Base-by-base conservation (phyloP, 164 flowering plant genomes). In the Magnolia officinalis region DNA sequence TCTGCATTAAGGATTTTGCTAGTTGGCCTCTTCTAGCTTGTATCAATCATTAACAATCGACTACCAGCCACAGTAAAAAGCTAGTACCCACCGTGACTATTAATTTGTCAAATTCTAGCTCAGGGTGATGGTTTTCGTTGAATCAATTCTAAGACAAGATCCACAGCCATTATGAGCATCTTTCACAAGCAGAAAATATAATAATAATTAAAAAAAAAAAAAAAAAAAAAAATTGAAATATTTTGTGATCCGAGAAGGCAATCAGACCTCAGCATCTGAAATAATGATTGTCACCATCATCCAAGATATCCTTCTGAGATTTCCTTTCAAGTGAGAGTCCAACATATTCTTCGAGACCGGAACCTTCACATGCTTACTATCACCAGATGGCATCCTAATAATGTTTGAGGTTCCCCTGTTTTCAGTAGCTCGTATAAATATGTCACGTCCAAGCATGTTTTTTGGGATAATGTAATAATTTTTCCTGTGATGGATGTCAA, bases 371-470 rank as follows among this genome's bases (percentile, higher is more conserved):
- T 90, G 85, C 80, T 89, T 91, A 83, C 76, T 84, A 79, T 89
- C 95, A 67, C 97, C 98, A 64, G 97, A 84, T 73, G 94, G 94
- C 98, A 96, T 87, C 84, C 84, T 84, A 24, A 92, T 75, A 58
- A 96, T 80, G 76, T 81, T 82, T 6, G 82, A 69, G 37, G 85
- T 81, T 67, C 96, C 97, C 73, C 81, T 76, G 50, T 78, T 74
- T 83, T 88, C 93, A 79, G 85, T 78, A 63, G 90, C 91, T 78
- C 93, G 86, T 71, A 96, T 84, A 73, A 84, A 96, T 83, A 96
- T 89, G 80, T 96, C 97, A 83, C 86, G 91, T 58, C 97, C 98
- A 82, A 96, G 97, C 80, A 89, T 94, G 82, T 96, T 96, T 77
- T 89, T 89, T 52, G 97, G 98, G 63, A 94, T 85, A 58, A 96